Base-by-base conservation (phyloP, 345 rosid species). In the Noccaea caerulescens region DNA sequence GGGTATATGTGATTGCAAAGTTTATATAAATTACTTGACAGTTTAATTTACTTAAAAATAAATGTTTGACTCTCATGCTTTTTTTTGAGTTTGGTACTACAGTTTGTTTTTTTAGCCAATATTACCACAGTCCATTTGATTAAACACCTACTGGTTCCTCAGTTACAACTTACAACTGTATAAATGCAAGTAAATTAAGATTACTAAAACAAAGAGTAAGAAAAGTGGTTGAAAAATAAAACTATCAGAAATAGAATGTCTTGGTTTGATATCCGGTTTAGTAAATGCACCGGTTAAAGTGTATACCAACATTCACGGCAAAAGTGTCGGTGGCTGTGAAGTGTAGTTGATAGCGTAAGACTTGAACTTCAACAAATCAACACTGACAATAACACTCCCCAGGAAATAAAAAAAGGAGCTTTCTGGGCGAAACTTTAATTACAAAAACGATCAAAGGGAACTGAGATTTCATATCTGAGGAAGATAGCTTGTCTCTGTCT, bases 261-360 rank as follows among this genome's bases (percentile, higher is more conserved):
- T 46, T 69, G 44, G 55, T 46, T 25, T 3, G 76, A 66, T 49
- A 49, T 23, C 43, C 4, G 47, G 77, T 46, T 49, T 7, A 23
- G 27, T 13, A 7, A 36, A 68, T 25, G 10, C 32, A 62, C 37
- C 11, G 71, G 79, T 63, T 59, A 36, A 27, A 34, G 63, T 6
- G 0, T 13, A 52, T 25, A 71, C 52, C 53, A 59, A 44, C 10
- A 50, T 34, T 41, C 58, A 71, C 68, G 64, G 69, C 64, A 6
- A 53, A 66, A 60, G 69, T 72, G 80, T 77, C 80, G 80, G 80
- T 77, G 80, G 73, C 73, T 27, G 45, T 49, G 41, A 27, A 33
- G 14, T 57, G 34, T 53, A 27, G 2, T 32, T 27, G 71, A 18
- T 65, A 11, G 67, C 71, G 72, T 76, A 71, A 64, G 47, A 65